Conservation (phyloP, 192 early-diverging fungal species). For the Umbelopsis ramanniana region DNA sequence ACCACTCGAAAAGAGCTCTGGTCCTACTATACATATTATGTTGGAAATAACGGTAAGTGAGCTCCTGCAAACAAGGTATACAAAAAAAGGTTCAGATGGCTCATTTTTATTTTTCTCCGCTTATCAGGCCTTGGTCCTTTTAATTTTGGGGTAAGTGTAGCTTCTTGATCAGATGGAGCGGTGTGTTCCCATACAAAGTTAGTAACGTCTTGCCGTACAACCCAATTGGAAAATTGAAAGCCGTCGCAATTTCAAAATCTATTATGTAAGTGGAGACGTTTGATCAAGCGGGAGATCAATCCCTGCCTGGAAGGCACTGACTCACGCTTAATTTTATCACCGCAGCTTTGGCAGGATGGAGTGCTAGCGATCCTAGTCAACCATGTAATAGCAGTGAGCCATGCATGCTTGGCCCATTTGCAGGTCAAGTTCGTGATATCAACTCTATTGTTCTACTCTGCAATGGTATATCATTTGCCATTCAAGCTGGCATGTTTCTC, state of each 20-base stretch:
- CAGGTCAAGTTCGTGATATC: constrained; percentile 14
- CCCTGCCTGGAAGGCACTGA: background rate
- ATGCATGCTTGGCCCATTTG: constrained; percentile 22
- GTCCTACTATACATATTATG: constrained; percentile 11
- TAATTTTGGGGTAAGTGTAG: constrained; percentile 18
- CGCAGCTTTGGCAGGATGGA: constrained; percentile 22
- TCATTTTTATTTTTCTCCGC: too few relatives aligned
- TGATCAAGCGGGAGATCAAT: background rate
- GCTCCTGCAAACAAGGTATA: too few relatives aligned
- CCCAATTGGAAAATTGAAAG: background rate
- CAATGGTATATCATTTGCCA: constrained; percentile 23
- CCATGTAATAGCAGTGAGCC: constrained; percentile 18
- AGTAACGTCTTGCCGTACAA: background rate
- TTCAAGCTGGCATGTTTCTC: constrained; percentile 21
- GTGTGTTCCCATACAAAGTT: background rate
- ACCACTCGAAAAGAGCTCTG: constrained; percentile 20
- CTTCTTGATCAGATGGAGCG: background rate
- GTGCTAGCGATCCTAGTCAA: constrained; percentile 13
- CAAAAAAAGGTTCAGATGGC: too few relatives aligned
- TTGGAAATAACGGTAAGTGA: constrained; percentile 18
- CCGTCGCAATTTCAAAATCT: constrained; percentile 21
- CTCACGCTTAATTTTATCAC: background rate
- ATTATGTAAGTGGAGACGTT: constrained; percentile 4
- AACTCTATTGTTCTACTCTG: constrained; percentile 22
- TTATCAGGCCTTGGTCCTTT: constrained; percentile 16